Evolutionary conservation across 805 yeast species (phyloP), one percentile per base, ranked within the genome.

Genomic region (Saturnispora saitoi): DNA sequence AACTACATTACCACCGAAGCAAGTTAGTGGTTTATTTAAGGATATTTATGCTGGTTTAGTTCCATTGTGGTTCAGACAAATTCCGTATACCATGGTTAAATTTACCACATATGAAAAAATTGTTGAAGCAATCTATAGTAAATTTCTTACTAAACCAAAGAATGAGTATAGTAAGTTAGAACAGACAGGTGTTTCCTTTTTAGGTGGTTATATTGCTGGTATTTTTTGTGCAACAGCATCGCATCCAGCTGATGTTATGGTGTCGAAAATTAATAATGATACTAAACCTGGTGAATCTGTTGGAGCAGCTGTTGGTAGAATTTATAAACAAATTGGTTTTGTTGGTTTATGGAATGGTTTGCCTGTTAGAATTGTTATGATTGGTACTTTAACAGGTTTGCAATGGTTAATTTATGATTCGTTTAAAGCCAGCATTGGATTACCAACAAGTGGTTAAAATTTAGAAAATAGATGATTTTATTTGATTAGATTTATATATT

Each of bases 221-320:
- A 82, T 93, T 48, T 79, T 90, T 71, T 91, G 97, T 73, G 98
- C 99, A 7, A 71, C 85, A 46, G 93, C 90, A 15, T 90, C 97
- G 26, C 97, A 93, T 67, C 99, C 99, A 19, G 98, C 98, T n/a
- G 99, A 91, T 68, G 97, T 91, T 31, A 83, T 93, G 95, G 98
- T 91, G 24, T 86, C 95, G 43, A 86, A 89, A 75, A 80, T 93
- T 60, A 90, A 87, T 65, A 75, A 83, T 51, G 89, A 80, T 58
- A 80, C 77, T 59, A 68, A 67, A 62, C 75, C 81, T 31, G 73
- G 73, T 44, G 95, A 89, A 70, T 61, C 83, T 4, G 73, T 77
- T 59, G 81, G 82, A 28, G 69, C 71, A 30, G 93, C 95, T 10
- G 73, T 86, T 38, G 58, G 68, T 51, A 78, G 93, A 60, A 90